phyloP scores from a whole-genome alignment of 768 basidiomycete genomes.

The Boletus fagicola region DNA sequence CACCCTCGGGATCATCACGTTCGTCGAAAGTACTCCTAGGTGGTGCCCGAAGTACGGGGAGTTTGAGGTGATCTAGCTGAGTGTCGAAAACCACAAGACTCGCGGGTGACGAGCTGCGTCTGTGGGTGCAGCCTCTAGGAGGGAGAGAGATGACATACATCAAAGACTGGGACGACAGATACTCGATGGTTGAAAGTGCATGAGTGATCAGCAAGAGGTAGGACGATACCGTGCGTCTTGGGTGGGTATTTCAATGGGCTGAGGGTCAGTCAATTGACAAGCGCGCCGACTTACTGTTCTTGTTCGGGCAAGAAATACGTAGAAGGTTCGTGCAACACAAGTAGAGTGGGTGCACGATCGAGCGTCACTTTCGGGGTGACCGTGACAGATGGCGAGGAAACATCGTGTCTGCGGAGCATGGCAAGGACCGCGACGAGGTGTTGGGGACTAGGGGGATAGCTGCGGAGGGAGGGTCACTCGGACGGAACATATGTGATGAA shows the following conservation, averaged over 20 bases:
- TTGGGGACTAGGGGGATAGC: slow-evolving; percentile 62
- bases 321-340: slow-evolving; percentile 62
- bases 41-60: slow-evolving; percentile 45
- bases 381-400: slow-evolving; percentile 18
- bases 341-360: slow-evolving; percentile 43
- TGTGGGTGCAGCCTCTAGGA: not conserved
- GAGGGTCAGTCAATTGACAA: not conserved
- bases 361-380: slow-evolving; percentile 36
- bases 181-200: slow-evolving; percentile 42
- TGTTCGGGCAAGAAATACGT: slow-evolving; percentile 43
- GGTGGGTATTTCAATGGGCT: slow-evolving; percentile 1
- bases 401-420: slow-evolving; percentile 39
- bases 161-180: slow-evolving; percentile 30
- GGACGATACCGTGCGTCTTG: slow-evolving; percentile 43
- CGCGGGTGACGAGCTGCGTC: slow-evolving; percentile 21
- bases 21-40: slow-evolving; percentile 12
- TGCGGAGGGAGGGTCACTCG: slow-evolving; percentile 28
- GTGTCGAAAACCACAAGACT: slow-evolving; percentile 62
- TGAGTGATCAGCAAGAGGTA: slow-evolving; percentile 52
- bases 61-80: slow-evolving; percentile 45
- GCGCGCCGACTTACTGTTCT: slow-evolving; percentile 22
- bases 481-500: not conserved
- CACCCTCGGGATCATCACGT: slow-evolving; percentile 19
- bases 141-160: slow-evolving; percentile 19
- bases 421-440: slow-evolving; percentile 56